Conservation (phyloP, 1,139 yeast genomes). For the Suhomyces maxii region DNA sequence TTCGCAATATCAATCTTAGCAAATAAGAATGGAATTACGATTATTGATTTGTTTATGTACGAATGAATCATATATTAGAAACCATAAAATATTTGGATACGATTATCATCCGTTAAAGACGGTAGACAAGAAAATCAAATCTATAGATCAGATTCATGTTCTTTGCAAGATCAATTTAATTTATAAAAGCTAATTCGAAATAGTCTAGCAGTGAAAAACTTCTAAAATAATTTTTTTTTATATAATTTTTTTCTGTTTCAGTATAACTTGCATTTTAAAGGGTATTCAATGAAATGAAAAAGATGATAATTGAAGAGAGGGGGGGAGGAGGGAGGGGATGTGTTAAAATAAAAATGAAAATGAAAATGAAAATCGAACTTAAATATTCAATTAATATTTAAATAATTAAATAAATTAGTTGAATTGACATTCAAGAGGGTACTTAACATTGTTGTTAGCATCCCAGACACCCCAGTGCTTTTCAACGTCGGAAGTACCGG, state of each 20-base stretch:
- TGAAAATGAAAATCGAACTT: neutral
- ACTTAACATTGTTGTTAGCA: conserved; percentile 55
- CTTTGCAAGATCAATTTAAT: neutral
- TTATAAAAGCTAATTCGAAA: neutral
- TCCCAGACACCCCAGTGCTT: conserved; percentile 92
- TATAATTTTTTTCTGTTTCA: neutral
- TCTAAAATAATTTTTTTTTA: neutral
- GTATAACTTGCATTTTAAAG: neutral
- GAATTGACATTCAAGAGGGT: conserved; percentile 58
- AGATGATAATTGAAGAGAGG: neutral
- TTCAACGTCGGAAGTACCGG: conserved; percentile 84
- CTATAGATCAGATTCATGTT: neutral
- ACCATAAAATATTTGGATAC: neutral
- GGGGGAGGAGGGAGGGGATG: too few species aligned
- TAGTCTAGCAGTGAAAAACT: neutral
- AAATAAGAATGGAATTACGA: too few species aligned
- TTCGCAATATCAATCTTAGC: too few species aligned
- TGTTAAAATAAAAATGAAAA: too few species aligned
- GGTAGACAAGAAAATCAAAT: neutral
- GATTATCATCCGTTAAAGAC: neutral
- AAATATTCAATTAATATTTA: neutral
- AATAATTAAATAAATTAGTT: neutral
- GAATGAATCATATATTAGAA: neutral
- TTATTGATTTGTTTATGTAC: neutral
- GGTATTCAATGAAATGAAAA: conserved; percentile 5